These are phyloP conservation scores for Pythium phragmiticola DNA, from an alignment of 352 stramenopile genomes.

Conservation along the genomic window DNA sequence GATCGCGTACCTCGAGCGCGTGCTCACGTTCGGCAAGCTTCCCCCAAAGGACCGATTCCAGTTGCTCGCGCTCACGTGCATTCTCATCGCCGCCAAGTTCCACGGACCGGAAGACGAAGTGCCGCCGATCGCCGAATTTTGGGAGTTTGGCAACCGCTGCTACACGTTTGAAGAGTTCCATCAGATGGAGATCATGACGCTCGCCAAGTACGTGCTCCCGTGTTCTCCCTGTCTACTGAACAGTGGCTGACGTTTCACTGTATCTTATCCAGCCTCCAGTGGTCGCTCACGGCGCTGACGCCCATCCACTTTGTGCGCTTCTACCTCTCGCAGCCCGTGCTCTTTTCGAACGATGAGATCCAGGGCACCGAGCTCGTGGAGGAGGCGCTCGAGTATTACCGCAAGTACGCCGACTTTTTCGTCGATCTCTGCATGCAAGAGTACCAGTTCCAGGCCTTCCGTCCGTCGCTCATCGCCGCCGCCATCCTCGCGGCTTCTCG, in stretches of 20 bases:
- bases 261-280: slow-evolving; percentile 47
- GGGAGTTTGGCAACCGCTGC: slow-evolving; percentile 82
- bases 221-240: not conserved
- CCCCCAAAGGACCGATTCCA: slow-evolving; percentile 80
- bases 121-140: slow-evolving; percentile 79
- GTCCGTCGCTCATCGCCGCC: slow-evolving; percentile 75
- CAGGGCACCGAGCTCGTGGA: slow-evolving; percentile 69
- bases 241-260: slow-evolving; percentile 2
- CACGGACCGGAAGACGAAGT: slow-evolving; percentile 78
- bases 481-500: slow-evolving; percentile 72
- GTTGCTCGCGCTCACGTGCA: slow-evolving; percentile 75
- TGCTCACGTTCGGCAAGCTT: slow-evolving; percentile 51
- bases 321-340: slow-evolving; percentile 72
- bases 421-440: slow-evolving; percentile 85
- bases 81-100: slow-evolving; percentile 83
- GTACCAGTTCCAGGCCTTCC: slow-evolving; percentile 81
- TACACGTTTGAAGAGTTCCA: slow-evolving; percentile 86
- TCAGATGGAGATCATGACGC: slow-evolving; percentile 60
- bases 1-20: slow-evolving; percentile 80
- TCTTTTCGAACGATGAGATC: slow-evolving; percentile 80
- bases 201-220: slow-evolving; percentile 36
- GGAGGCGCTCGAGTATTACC: slow-evolving; percentile 75
- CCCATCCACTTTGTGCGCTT: slow-evolving; percentile 83
- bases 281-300: slow-evolving; percentile 64
- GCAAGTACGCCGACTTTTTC: slow-evolving; percentile 87